phyloP scores from a whole-genome alignment of 106 monocot genomes.

The Amphibolis antarctica region DNA sequence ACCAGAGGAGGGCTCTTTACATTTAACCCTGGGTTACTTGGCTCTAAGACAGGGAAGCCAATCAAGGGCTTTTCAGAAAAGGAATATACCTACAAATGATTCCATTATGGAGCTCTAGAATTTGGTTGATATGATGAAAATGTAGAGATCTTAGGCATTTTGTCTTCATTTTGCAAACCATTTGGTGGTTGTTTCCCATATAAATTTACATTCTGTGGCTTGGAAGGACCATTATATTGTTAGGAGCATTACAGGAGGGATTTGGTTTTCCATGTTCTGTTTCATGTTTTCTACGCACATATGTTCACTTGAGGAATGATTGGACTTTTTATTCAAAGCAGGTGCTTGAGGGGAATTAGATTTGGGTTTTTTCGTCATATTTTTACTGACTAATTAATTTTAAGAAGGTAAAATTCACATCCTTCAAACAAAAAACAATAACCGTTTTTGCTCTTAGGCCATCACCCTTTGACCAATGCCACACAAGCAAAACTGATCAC shows the following conservation, averaged over 20 bases:
- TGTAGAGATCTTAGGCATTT: slow-evolving; percentile 7
- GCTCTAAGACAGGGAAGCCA: slow-evolving; percentile 5
- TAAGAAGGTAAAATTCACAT: no score
- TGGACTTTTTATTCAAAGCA: slow-evolving; percentile 10
- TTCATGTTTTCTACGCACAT: slow-evolving; percentile 67
- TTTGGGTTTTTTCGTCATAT: slow-evolving; percentile 40
- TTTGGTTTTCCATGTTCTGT: slow-evolving; percentile 35
- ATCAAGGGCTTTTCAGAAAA: slow-evolving; percentile 10
- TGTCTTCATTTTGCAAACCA: slow-evolving; percentile 11
- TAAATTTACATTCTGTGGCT: not conserved
- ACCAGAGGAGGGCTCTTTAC: not conserved
- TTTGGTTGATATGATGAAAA: slow-evolving; percentile 6
- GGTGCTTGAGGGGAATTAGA: slow-evolving; percentile 30
- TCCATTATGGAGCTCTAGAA: not conserved
- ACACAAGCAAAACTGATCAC: no score
- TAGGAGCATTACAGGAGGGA: not conserved
- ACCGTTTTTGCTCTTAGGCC: no score
- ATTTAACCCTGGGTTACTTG: slow-evolving; percentile 7
- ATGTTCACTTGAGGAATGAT: slow-evolving; percentile 29
- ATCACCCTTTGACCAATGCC: no score
- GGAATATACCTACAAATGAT: slow-evolving; percentile 11
- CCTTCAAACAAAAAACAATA: no score
- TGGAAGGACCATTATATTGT: not conserved
- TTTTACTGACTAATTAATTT: no score
- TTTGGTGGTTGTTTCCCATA: slow-evolving; percentile 5